A percentile compares a stretch with the other conserved stretches of the same genome.
These are phyloP conservation scores for Blastobotrys capitulatus DNA, from an alignment of 1,139 yeast species.

Conservation along the genomic window DNA sequence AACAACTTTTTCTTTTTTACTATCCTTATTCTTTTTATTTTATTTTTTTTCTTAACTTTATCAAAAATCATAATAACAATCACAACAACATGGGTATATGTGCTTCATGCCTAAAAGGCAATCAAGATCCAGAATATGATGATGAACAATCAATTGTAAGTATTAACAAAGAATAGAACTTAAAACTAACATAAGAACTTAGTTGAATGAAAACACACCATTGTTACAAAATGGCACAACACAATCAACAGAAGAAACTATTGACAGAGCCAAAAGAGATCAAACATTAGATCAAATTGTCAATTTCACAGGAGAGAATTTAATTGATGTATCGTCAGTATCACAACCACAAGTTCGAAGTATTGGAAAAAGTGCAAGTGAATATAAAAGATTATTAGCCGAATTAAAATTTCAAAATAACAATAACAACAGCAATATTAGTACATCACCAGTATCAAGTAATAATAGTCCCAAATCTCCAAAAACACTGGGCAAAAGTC, in stretches of 20 bases:
- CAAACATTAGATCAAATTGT: conserved; percentile 22
- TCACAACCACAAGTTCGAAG: conserved; percentile 23
- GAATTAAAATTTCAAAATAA: conserved; percentile 12
- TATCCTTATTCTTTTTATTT: too few species aligned
- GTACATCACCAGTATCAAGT: neutral
- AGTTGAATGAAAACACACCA: conserved; percentile 14
- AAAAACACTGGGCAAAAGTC: conserved; percentile 1
- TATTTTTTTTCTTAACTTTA: too few species aligned
- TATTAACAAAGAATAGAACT: neutral
- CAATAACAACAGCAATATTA: neutral
- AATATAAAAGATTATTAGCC: conserved; percentile 17
- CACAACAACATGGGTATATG: conserved; percentile 23
- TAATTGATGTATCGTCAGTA: conserved; percentile 25
- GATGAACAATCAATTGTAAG: conserved; percentile 16
- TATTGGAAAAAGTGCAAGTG: conserved; percentile 20
- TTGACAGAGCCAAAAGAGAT: conserved; percentile 20
- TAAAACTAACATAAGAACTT: neutral
- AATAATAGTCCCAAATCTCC: conserved; percentile 1
- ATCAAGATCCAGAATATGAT: conserved; percentile 10
- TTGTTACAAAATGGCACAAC: conserved; percentile 3
- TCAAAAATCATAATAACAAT: too few species aligned
- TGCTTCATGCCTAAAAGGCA: conserved; percentile 18
- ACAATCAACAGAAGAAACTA: conserved; percentile 9
- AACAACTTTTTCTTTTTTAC: too few species aligned
- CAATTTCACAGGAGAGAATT: conserved; percentile 22